These are phyloP conservation scores for Talaromyces sp. DNA, from an alignment of 2,329 filamentous ascomycete species.

Conservation along the genomic window DNA sequence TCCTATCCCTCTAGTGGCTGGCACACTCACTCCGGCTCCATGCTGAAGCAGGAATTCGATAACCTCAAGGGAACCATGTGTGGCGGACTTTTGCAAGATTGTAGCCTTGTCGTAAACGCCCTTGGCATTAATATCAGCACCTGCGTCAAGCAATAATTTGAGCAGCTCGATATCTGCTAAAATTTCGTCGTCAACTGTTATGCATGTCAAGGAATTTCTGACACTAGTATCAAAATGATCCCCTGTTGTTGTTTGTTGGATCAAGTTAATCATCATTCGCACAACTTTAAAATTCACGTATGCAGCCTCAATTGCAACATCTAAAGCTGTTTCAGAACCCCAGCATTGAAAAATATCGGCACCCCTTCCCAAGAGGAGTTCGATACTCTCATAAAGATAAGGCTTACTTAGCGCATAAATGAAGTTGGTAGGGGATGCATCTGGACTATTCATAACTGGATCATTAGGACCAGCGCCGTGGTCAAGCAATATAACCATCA, in stretches of 20 bases:
- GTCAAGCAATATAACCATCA: not conserved
- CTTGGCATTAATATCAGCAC: not conserved
- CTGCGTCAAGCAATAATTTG: not conserved
- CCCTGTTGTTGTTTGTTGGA: not conserved
- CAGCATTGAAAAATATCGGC: not conserved
- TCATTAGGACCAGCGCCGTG: not conserved
- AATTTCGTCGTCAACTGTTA: not conserved
- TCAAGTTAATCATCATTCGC: not conserved
- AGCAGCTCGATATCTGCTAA: not conserved
- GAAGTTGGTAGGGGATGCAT: not conserved
- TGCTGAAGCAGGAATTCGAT: not conserved
- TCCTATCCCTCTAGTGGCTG: not conserved
- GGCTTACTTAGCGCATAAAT: not conserved
- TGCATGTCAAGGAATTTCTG: not conserved
- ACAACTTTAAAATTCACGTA: not conserved
- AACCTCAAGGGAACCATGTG: fast-evolving
- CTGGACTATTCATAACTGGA: not conserved
- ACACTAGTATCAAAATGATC: not conserved
- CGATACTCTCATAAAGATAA: not conserved
- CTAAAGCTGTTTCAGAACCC: not conserved
- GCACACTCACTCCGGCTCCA: not conserved
- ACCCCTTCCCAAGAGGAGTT: not conserved
- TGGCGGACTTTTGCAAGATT: not conserved
- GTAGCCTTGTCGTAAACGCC: not conserved
- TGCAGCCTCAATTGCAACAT: not conserved